phyloP scores from a whole-genome alignment of 306 rosid genomes.

The Vigna trinervia region DNA sequence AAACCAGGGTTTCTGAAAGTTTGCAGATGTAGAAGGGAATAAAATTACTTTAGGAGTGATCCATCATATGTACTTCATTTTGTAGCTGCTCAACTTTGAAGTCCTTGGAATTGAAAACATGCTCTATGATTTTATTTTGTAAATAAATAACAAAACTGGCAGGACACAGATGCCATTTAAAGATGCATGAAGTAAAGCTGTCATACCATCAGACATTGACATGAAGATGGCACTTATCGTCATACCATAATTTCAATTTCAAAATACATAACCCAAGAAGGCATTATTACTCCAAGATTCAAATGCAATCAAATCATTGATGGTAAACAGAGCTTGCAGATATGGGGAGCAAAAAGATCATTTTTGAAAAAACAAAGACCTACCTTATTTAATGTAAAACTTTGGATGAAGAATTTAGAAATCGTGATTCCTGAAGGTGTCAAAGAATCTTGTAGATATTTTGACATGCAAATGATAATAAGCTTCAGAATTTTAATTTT shows the following conservation, averaged over 20 bases:
- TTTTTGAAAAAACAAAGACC: background rate
- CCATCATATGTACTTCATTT: background rate
- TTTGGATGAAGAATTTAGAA: conserved; percentile 2
- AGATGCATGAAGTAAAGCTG: background rate
- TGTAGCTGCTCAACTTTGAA: conserved; percentile 4
- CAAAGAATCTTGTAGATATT: conserved; percentile 13
- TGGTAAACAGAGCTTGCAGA: background rate
- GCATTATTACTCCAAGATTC: background rate
- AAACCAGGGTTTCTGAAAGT: conserved; percentile 32
- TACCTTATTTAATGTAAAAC: background rate
- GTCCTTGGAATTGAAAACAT: conserved; percentile 13
- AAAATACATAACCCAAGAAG: conserved; percentile 23
- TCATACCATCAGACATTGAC: background rate
- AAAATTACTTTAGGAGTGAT: background rate
- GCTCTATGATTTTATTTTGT: background rate
- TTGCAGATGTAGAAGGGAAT: conserved; percentile 1
- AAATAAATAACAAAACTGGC: conserved; percentile 5
- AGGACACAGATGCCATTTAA: background rate
- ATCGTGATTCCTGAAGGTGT: background rate
- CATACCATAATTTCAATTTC: conserved; percentile 24
- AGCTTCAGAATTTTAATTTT: background rate
- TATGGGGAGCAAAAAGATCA: background rate
- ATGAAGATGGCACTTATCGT: background rate
- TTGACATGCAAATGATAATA: conserved; percentile 2
- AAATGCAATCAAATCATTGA: background rate